Base-by-base conservation (phyloP, 768 basidiomycete species). In the Pholiota molesta region DNA sequence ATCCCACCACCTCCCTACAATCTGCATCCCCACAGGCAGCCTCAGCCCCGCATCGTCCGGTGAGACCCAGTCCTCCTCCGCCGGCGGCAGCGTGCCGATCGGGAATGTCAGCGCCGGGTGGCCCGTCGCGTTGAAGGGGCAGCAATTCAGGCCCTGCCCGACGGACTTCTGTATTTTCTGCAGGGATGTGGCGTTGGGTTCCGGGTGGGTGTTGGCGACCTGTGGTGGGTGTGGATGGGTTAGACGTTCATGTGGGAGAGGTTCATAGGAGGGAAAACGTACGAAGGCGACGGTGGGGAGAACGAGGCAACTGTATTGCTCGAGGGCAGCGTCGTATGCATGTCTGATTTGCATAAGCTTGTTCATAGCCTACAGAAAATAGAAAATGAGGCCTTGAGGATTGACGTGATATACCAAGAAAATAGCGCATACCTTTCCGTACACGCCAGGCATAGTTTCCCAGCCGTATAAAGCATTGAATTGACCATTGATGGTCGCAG, bases 11-110 rank as follows among this genome's bases (percentile, higher is more conserved):
- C 81, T 57, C 1, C 76, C 78, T 0, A 81, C 77, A 17, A 82
- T 65, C 69, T 81, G 79, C 76, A 82, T 75, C 5, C 78, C 79
- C 8, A 80, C 74, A 1, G 81, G 81, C 17, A 82, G 66, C 61
- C 67, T 74, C 58, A 77, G 58, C 17, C 75, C 65, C 13, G 71
- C 72, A 19, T 76, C 75, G 1, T 13, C 33, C 26, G 62, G 59
- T 10, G 61, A 56, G 11, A 66, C 57, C 65, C 64, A 66, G 51
- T 69, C 68, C 45, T 68, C 72, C 58, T 75, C 73, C 16, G 73
- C 71, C 2, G 75, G 75, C 0, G 76, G 62, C 5, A 78, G 64
- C 66, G 75, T 77, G 0, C 81, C 80, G 40, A 79, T 75, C 6
- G 80, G 79, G 29, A 82, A 64, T 17, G 76, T 72, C 35, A 82